Base-by-base conservation (phyloP, 73 alveolate species). In the Tetrahymena elliotti region DNA sequence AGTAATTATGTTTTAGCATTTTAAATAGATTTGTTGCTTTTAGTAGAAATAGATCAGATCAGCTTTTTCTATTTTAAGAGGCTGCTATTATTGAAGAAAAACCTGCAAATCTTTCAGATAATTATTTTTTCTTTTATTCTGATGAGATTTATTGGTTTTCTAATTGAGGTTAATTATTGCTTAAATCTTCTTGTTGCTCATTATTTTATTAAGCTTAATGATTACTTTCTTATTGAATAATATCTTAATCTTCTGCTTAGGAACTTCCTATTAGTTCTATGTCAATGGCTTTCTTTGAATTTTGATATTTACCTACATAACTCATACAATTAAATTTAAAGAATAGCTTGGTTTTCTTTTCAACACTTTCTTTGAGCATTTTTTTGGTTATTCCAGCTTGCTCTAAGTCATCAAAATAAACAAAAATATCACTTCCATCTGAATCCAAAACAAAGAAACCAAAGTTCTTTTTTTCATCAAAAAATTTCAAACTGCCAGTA, bases 391-490 rank as follows among this genome's bases (percentile, higher is more conserved):
- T 84, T 37, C 96, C 96, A 6, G 98, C 96, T 20, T 93, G 93
- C 41, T 93, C 96, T 93, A 97, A 93, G 96, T 97, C 99, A 39
- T 97, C 99, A 36, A 83, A 95, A 38, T 97, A 98, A 83, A 97
- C 97, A 84, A 97, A 97, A 33, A 97, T 97, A 93, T 97, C 99
- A n/a, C 96, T 97, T 18, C 98, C 98, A 94, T 97, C 99, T 11
- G 94, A 39, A 53, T 97, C 99, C 16, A 96, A 84, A 1, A 97
- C 98, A 54, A 97, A 84, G 95, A 97, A 97, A 16, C 99, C 99
- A 94, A 96, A 97, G 68, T 95, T 95, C 94, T 97, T 97, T 6
- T 93, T 92, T 83, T 97, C 99, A 93, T 96, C 96, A 94, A 96
- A 97, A 94, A 97, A 97, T 54, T 97, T 97, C 40, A 97, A 94